These are phyloP conservation scores for Arthrobotrys sphaeroides DNA, from an alignment of 2,329 filamentous ascomycete genomes.

Conservation along the genomic window DNA sequence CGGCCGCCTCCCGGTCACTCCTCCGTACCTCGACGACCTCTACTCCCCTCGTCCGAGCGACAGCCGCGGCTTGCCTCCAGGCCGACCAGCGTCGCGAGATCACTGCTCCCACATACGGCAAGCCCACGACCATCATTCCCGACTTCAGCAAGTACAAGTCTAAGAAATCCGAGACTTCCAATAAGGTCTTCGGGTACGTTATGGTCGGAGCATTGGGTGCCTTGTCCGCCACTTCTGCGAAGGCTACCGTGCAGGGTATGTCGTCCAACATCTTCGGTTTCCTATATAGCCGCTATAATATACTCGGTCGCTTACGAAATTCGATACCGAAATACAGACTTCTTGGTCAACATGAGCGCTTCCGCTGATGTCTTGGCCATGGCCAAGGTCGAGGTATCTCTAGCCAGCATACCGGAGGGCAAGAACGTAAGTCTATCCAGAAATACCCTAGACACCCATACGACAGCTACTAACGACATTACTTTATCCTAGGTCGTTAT, in stretches of 20 bases:
- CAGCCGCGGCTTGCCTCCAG: conserved; percentile 34
- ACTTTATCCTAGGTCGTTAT: conserved; percentile 79
- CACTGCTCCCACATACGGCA: conserved; percentile 63
- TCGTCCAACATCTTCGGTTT: conserved; percentile 45
- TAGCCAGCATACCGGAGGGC: conserved; percentile 91
- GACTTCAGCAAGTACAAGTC: conserved; percentile 88
- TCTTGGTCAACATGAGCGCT: conserved; percentile 99
- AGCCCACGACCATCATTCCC: conserved; percentile 76
- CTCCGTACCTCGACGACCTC: conserved; percentile 48
- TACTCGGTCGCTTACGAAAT: conserved; percentile 47
- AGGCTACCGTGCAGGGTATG: conserved; percentile 97
- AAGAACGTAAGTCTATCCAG: conserved; percentile 81
- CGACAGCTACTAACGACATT: background rate
- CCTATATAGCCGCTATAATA: conserved; percentile 7
- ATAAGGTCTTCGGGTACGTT: conserved; percentile 95
- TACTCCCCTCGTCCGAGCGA: conserved; percentile 34
- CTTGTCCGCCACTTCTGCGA: conserved; percentile 89
- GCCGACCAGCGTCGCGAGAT: conserved; percentile 50
- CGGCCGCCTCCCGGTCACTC: conserved; percentile 52
- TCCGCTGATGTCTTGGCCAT: conserved; percentile 98
- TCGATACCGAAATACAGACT: conserved; percentile 71
- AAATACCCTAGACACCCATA: background rate
- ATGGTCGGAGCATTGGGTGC: conserved; percentile 97
- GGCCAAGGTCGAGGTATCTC: conserved; percentile 98
- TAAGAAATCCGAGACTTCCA: conserved; percentile 73